Evolutionary conservation across 1,139 yeast genomes (phyloP).

Genomic region (Geotrichum siamense): DNA sequence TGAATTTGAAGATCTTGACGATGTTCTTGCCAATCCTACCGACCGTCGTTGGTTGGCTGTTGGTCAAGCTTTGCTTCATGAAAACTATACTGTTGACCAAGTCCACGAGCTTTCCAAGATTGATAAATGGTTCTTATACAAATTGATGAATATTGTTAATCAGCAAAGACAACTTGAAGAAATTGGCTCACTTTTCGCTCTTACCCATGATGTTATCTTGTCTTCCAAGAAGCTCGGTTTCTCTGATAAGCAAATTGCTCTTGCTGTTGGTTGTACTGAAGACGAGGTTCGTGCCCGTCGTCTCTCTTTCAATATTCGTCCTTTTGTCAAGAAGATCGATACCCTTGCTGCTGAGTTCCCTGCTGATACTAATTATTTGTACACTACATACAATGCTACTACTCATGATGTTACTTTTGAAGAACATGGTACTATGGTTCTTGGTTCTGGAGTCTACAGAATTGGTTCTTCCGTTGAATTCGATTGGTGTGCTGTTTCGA

Average conservation of each 20-base stretch:
- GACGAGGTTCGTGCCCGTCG: slow-evolving; percentile 87
- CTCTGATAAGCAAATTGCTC: slow-evolving; percentile 94
- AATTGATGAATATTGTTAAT: slow-evolving; percentile 80
- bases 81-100: slow-evolving; percentile 84
- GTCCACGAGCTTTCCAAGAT: slow-evolving; percentile 89
- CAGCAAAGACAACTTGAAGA: slow-evolving; percentile 76
- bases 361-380: slow-evolving; percentile 89
- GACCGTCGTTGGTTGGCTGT: slow-evolving; percentile 98
- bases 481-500: slow-evolving; percentile 95
- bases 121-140: slow-evolving; percentile 95
- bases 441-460: slow-evolving; percentile 92
- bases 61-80: slow-evolving; percentile 90
- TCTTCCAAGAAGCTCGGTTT: slow-evolving; percentile 94
- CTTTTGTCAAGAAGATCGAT: slow-evolving; percentile 95
- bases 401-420: slow-evolving; percentile 77
- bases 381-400: slow-evolving; percentile 92
- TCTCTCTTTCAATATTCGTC: slow-evolving; percentile 79
- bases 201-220: slow-evolving; percentile 61
- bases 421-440: slow-evolving; percentile 82
- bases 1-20: slow-evolving; percentile 71
- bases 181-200: slow-evolving; percentile 48
- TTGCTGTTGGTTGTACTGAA: slow-evolving; percentile 83
- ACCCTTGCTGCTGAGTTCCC: slow-evolving; percentile 99
- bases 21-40: slow-evolving; percentile 78
- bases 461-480: slow-evolving; percentile 92